Evolutionary conservation across 208 protist species (phyloP).

Genomic region (Strigomonas culicis): DNA sequence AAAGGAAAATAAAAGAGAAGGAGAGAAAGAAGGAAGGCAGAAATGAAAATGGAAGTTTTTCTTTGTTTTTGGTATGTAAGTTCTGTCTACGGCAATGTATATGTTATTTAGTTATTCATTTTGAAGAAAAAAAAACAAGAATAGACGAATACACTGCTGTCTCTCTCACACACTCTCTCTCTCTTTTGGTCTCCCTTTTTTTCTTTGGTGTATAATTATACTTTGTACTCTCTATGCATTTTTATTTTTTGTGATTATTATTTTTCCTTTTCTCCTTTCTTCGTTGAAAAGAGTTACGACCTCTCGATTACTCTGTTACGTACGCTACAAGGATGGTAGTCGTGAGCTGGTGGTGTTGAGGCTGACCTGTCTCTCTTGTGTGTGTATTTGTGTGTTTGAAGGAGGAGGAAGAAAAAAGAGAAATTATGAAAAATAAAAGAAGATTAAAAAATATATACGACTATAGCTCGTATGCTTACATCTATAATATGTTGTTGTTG

Average conservation of each 20-base stretch:
- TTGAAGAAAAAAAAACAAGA: too few species aligned
- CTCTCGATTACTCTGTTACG: too few species aligned
- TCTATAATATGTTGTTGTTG: neutral
- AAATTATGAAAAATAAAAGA: constrained; percentile 5
- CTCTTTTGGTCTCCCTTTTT: too few species aligned
- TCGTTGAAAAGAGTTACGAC: neutral
- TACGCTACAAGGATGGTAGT: too few species aligned
- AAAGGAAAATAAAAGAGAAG: neutral
- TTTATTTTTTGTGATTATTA: neutral
- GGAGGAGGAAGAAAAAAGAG: neutral
- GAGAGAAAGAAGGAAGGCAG: neutral
- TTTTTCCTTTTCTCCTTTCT: neutral
- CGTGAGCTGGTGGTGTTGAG: too few species aligned
- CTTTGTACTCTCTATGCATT: neutral
- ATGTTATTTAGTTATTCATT: neutral
- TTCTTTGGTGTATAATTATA: too few species aligned
- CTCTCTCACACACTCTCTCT: too few species aligned
- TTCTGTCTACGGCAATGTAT: too few species aligned
- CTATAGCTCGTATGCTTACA: neutral
- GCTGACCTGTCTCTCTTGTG: neutral
- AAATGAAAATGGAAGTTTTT: too few species aligned
- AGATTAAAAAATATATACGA: neutral
- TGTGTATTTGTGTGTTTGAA: neutral
- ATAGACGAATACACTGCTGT: too few species aligned
- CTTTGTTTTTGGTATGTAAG: too few species aligned